Evolutionary conservation across 139 green algal species (phyloP).

Genomic region (Mesotaenium endlicherianum): DNA sequence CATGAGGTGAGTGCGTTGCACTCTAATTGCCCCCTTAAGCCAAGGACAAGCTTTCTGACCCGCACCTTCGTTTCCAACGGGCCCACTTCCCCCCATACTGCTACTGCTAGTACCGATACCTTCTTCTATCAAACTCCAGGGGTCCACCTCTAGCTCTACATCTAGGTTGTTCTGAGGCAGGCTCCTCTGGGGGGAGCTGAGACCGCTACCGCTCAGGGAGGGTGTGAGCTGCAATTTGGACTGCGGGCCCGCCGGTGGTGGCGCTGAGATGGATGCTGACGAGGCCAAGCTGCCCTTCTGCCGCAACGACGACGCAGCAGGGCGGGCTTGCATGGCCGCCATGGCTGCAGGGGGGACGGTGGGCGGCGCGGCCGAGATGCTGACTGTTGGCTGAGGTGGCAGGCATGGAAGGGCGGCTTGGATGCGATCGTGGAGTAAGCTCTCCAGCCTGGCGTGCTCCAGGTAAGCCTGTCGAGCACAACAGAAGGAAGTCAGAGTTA

Average conservation of each 20-base stretch:
- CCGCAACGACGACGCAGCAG: not conserved
- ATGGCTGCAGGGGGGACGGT: slow-evolving; percentile 1
- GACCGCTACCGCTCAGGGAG: too few species aligned
- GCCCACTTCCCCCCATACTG: not conserved
- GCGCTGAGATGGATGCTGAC: slow-evolving; percentile 1
- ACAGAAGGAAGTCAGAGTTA: not conserved
- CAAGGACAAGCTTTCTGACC: slow-evolving; percentile 6
- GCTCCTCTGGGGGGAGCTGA: not conserved
- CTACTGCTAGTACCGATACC: not conserved
- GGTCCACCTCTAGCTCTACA: slow-evolving; percentile 18
- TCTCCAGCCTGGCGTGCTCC: not conserved
- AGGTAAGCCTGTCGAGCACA: not conserved
- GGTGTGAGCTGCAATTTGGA: too few species aligned
- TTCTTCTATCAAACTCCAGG: slow-evolving; percentile 31
- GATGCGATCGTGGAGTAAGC: not conserved
- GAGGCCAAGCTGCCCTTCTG: not conserved
- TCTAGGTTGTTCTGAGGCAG: not conserved
- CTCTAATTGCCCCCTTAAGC: slow-evolving; percentile 32
- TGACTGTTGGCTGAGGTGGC: slow-evolving; percentile 1
- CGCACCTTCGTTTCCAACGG: not conserved
- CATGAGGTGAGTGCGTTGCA: slow-evolving; percentile 1
- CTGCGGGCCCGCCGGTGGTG: not conserved
- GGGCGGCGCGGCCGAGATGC: slow-evolving; percentile 1
- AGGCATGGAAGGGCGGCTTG: slow-evolving; percentile 23
- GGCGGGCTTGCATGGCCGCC: not conserved